phyloP scores from a whole-genome alignment of 805 yeast genomes.

The Hemisphaericaspora nanyangensis region DNA sequence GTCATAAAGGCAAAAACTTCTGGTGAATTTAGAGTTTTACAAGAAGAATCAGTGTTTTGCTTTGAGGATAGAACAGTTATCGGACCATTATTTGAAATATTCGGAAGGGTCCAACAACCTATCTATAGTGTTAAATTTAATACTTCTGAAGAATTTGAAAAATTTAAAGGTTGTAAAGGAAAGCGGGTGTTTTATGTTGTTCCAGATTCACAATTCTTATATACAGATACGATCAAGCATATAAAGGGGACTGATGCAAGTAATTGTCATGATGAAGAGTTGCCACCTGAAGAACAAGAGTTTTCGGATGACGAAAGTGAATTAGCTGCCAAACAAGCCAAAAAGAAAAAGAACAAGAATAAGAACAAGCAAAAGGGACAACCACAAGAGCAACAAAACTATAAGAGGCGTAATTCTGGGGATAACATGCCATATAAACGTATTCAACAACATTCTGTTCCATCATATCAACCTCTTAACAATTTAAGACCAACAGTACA shows the following conservation, averaged over 20 bases:
- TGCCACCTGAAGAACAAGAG: slow-evolving; percentile 90
- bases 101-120: slow-evolving; percentile 84
- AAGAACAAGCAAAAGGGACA: slow-evolving; percentile 20
- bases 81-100: slow-evolving; percentile 82
- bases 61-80: slow-evolving; percentile 64
- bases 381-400: slow-evolving; percentile 8
- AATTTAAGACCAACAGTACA: slow-evolving; percentile 1
- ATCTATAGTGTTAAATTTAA: slow-evolving; percentile 72
- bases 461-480: slow-evolving; percentile 8
- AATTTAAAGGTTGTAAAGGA: slow-evolving; percentile 48
- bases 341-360: slow-evolving; percentile 56
- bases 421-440: slow-evolving; percentile 19
- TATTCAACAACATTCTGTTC: slow-evolving; percentile 11
- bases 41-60: slow-evolving; percentile 78
- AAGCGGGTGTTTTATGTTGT: slow-evolving; percentile 70
- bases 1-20: slow-evolving; percentile 69
- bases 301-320: slow-evolving; percentile 94
- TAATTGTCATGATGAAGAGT: slow-evolving; percentile 90
- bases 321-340: slow-evolving; percentile 59
- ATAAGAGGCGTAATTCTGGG: slow-evolving; percentile 9
- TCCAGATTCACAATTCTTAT: slow-evolving; percentile 72
- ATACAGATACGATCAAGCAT: slow-evolving; percentile 66
- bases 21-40: slow-evolving; percentile 80
- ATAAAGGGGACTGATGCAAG: slow-evolving; percentile 92
- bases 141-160: slow-evolving; percentile 44